Percentiles rank a stretch among this genome's conserved stretches.
Evolutionary conservation across 1,284 basidiomycete genomes (phyloP).

Genomic region (Calocybe gambosa): DNA sequence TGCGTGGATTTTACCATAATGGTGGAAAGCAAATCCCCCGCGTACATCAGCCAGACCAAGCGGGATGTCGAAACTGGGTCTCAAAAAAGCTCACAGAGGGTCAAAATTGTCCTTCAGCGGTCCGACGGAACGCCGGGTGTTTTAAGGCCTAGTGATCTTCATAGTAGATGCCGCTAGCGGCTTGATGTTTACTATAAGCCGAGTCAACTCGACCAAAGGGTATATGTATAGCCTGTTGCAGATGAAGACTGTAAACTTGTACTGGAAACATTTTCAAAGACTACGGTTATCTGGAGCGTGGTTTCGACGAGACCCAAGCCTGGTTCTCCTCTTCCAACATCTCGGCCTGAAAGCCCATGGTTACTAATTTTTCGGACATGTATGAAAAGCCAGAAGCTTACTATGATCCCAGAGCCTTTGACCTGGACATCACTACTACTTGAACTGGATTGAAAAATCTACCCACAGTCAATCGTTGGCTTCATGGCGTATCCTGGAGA

Average conservation of each 20-base stretch:
- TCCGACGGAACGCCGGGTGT: constrained; percentile 8
- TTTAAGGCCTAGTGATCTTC: not conserved
- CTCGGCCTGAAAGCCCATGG: constrained; percentile 1
- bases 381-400: not conserved
- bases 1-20: constrained; percentile 1
- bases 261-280: not conserved
- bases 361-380: not conserved
- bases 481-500: not conserved
- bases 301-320: constrained; percentile 3
- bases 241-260: not conserved
- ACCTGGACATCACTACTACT: not conserved
- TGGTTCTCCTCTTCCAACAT: constrained; percentile 10
- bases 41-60: not conserved
- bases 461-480: not conserved
- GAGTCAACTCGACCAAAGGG: not conserved
- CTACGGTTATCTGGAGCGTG: not conserved
- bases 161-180: not conserved
- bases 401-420: not conserved
- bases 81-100: not conserved
- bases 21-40: not conserved
- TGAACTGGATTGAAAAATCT: not conserved
- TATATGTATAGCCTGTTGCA: not conserved
- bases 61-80: no score
- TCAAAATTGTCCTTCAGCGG: not conserved
- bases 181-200: not conserved